These are phyloP conservation scores for Aspergillus sp. DNA, from an alignment of 2,329 filamentous ascomycete genomes.

Conservation along the genomic window DNA sequence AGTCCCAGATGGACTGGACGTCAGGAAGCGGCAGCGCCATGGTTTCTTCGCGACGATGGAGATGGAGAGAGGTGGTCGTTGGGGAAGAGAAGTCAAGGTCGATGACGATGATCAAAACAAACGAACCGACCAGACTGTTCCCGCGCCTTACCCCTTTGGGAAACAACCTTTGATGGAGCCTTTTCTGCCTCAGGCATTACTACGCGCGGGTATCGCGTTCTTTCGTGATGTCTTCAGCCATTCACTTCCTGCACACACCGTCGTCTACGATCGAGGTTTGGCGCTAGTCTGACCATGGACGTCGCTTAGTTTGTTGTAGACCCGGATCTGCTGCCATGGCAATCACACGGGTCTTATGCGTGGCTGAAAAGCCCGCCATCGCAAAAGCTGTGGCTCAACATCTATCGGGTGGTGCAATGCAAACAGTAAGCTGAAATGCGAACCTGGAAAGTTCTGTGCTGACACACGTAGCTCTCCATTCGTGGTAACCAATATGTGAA, in stretches of 20 bases:
- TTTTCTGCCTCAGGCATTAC: not conserved
- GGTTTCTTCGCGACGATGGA: not conserved
- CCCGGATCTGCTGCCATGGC: slow-evolving; percentile 10
- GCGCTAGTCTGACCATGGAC: not conserved
- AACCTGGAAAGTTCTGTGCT: slow-evolving; percentile 12
- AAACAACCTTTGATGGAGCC: not conserved
- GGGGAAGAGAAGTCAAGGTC: not conserved
- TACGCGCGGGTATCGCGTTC: slow-evolving; percentile 1
- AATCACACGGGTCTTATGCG: slow-evolving; percentile 61
- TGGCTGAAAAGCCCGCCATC: slow-evolving; percentile 89
- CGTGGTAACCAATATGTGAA: slow-evolving; percentile 74
- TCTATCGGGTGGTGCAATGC: slow-evolving; percentile 71
- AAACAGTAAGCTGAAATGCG: slow-evolving; percentile 58
- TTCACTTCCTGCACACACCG: not conserved
- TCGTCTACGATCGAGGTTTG: not conserved
- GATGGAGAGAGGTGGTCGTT: not conserved
- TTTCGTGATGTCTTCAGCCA: slow-evolving; percentile 1
- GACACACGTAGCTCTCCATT: slow-evolving; percentile 60
- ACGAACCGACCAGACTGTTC: not conserved
- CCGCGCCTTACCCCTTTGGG: slow-evolving; percentile 2
- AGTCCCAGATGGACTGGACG: slow-evolving; percentile 69
- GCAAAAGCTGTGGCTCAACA: slow-evolving; percentile 91
- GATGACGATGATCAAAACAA: slow-evolving; percentile 4
- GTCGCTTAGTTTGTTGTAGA: not conserved
- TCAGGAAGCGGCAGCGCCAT: slow-evolving; percentile 65